Conservation (phyloP, 2,329 filamentous ascomycete species). For the Fusarium sp. region DNA sequence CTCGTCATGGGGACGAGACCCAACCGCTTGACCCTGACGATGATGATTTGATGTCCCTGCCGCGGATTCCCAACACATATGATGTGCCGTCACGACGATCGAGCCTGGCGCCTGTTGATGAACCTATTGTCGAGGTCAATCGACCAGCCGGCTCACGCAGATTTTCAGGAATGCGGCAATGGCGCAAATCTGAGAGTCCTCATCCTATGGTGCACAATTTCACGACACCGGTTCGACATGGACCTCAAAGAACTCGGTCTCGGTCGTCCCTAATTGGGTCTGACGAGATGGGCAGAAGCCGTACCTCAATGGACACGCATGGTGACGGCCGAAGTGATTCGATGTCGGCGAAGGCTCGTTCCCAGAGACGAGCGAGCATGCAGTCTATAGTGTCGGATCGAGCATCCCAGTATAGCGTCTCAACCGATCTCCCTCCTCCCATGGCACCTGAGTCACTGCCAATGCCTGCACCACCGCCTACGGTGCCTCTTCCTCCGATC, state of each 20-base stretch:
- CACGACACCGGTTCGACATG: slow-evolving; percentile 25
- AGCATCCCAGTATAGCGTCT: slow-evolving; percentile 39
- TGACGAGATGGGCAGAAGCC: slow-evolving; percentile 42
- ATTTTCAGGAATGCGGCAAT: slow-evolving; percentile 48
- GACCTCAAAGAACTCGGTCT: slow-evolving; percentile 37
- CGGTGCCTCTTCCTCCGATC: slow-evolving; percentile 48
- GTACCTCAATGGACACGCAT: slow-evolving; percentile 51
- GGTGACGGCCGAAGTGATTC: slow-evolving; percentile 39
- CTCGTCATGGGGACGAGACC: slow-evolving; percentile 43
- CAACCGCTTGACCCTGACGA: slow-evolving; percentile 16
- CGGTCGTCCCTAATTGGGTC: slow-evolving; percentile 30
- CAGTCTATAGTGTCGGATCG: slow-evolving; percentile 45
- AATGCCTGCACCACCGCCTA: slow-evolving; percentile 46
- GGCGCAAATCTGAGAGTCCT: slow-evolving; percentile 43
- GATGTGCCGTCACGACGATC: slow-evolving; percentile 40
- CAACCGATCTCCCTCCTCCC: slow-evolving; percentile 42
- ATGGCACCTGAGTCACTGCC: slow-evolving; percentile 41
- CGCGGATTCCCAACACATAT: slow-evolving; percentile 20
- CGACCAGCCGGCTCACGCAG: slow-evolving; percentile 45
- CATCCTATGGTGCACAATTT: slow-evolving; percentile 22
- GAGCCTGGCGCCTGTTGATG: slow-evolving; percentile 34
- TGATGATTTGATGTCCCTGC: slow-evolving; percentile 32
- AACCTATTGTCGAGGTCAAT: slow-evolving; percentile 31
- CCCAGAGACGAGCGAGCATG: slow-evolving; percentile 46
- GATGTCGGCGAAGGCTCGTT: slow-evolving; percentile 35